Percentiles rank a stretch among this genome's conserved stretches.
Evolutionary conservation across 768 basidiomycete genomes (phyloP).

Genomic region (Agrocybe pediades): DNA sequence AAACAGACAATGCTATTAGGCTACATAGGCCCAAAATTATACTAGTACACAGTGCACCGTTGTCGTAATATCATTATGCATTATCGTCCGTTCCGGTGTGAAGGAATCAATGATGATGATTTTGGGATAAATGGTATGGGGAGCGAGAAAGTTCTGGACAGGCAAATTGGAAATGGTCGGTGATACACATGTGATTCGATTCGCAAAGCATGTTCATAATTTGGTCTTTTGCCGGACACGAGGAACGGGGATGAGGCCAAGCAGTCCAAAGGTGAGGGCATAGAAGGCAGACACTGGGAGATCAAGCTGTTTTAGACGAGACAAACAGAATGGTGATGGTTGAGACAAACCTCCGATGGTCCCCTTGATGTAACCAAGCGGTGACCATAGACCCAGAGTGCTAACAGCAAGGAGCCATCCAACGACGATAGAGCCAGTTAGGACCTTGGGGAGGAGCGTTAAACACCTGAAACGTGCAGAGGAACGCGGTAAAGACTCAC

Average conservation of each 20-base stretch:
- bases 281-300: slow-evolving; percentile 67
- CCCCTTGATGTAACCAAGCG: slow-evolving; percentile 64
- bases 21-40: background rate
- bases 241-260: slow-evolving; percentile 72
- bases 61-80: background rate
- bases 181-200: background rate
- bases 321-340: slow-evolving; percentile 7
- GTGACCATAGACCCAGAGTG: slow-evolving; percentile 69
- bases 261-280: slow-evolving; percentile 68
- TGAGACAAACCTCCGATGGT: slow-evolving; percentile 58
- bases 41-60: background rate
- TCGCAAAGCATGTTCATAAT: slow-evolving; percentile 8
- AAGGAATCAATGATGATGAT: background rate
- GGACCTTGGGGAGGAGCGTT: slow-evolving; percentile 31
- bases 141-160: background rate
- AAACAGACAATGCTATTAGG: background rate
- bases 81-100: background rate
- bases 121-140: background rate
- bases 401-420: slow-evolving; percentile 68
- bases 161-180: background rate
- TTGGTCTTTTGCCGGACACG: slow-evolving; percentile 37
- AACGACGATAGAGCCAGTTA: slow-evolving; percentile 68
- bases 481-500: slow-evolving; percentile 28
- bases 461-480: background rate
- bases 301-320: background rate